phyloP scores from a whole-genome alignment of 2,329 filamentous ascomycete genomes.

The Fusarium palustre region DNA sequence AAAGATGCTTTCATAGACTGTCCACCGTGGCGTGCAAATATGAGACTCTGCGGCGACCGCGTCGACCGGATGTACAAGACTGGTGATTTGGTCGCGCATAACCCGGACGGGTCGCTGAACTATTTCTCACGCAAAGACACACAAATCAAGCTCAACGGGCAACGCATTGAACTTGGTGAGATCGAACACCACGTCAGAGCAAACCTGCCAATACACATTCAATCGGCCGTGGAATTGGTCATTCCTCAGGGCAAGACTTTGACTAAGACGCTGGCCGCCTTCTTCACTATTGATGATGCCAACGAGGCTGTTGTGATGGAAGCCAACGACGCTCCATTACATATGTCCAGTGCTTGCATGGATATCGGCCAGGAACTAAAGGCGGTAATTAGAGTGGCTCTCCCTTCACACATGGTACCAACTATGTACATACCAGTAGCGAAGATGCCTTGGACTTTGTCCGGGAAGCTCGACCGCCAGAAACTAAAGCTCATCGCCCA shows the following conservation, averaged over 20 bases:
- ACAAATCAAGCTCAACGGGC: slow-evolving; percentile 71
- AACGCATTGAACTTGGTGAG: slow-evolving; percentile 62
- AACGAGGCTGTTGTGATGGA: background rate
- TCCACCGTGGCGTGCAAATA: slow-evolving; percentile 60
- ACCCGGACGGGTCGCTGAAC: slow-evolving; percentile 55
- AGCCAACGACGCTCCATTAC: slow-evolving; percentile 2
- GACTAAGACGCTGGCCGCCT: slow-evolving; percentile 36
- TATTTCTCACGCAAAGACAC: slow-evolving; percentile 67
- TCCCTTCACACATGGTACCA: slow-evolving; percentile 57
- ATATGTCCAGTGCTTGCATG: slow-evolving; percentile 17
- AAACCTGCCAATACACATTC: slow-evolving; percentile 55
- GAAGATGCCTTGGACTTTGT: slow-evolving; percentile 56
- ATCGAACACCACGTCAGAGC: slow-evolving; percentile 59
- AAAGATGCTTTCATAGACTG: slow-evolving; percentile 38
- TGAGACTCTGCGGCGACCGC: background rate
- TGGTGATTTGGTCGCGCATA: slow-evolving; percentile 61
- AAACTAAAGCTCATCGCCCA: slow-evolving; percentile 44
- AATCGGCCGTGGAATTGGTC: slow-evolving; percentile 61
- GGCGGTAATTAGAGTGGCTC: slow-evolving; percentile 1
- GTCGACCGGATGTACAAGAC: slow-evolving; percentile 57
- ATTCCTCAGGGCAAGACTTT: slow-evolving; percentile 49
- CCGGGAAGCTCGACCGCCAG: slow-evolving; percentile 60
- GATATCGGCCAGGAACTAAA: slow-evolving; percentile 27
- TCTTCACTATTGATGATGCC: slow-evolving; percentile 27
- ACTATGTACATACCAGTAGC: slow-evolving; percentile 55